Evolutionary conservation across 2,329 filamentous ascomycete genomes (phyloP), one percentile per base, ranked within the genome.

Genomic region (Xylariaceae sp.): DNA sequence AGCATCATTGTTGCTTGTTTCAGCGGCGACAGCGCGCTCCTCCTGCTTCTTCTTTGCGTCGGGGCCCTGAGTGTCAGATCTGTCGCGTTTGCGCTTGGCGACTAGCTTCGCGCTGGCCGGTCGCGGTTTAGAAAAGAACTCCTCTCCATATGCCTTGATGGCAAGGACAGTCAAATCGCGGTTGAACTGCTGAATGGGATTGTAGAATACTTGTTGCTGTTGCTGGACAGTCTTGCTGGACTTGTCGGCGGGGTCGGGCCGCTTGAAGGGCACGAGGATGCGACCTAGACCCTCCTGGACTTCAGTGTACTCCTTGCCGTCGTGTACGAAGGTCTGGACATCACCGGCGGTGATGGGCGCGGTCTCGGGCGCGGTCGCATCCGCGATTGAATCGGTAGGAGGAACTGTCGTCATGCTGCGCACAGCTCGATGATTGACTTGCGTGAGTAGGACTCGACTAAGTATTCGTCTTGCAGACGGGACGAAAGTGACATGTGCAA

Each of bases 181-280:
- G 75, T 99, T 99, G 80, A 97, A 99, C 72, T 99, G 94, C 73
- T 99, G 94, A 57, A 99, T 97, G 0, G 94, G 93, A 68, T 99
- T 99, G 81, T 99, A 99, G 72, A 99, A 99, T 58, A 99, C 95
- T 68, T 93, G 88, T 66, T 87, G 83, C 45, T 85, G 80, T 66
- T 85, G 80, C 55, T 86, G 82, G 60, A 82, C 77, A 68, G 84
- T 82, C 52, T 68, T 67, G 37, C 64, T 58, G 30, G 67, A 64
- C 41, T 73, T 72, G 30, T 66, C 67, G 11, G 66, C 62, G 18
- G 75, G 72, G 5, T 75, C 74, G 51, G 78, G 65, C 15, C 63
- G 63, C 4, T 65, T 61, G n/a, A 61, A 75, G 7, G 80, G 82
- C 15, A 82, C 80, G 49, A 84, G 71, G 50, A 86, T 85, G 37